Percentiles rank a stretch among this genome's conserved stretches.
These are phyloP conservation scores for Camellia oleifera DNA, from an alignment of 179 eudicot genomes.

Conservation along the genomic window DNA sequence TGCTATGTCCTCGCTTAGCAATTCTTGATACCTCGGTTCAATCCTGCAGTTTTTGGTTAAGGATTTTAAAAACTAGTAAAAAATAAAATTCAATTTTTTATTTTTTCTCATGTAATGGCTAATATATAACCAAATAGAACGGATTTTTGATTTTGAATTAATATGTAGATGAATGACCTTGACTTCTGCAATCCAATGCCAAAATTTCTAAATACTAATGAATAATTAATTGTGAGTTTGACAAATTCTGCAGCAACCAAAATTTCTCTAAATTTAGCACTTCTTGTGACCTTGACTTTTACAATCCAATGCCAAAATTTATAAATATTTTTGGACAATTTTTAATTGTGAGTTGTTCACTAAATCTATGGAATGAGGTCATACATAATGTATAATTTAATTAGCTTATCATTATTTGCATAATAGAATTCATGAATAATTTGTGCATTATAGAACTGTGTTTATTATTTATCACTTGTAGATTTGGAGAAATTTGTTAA, in stretches of 20 bases:
- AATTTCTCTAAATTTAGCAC: too few relatives aligned
- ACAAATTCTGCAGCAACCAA: neutral
- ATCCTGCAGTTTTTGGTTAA: constrained; percentile 53
- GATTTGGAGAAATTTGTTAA: neutral
- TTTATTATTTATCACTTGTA: neutral
- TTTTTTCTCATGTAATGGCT: neutral
- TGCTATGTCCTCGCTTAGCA: constrained; percentile 53
- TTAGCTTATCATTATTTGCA: neutral
- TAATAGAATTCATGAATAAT: neutral
- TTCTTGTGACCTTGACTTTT: too few relatives aligned
- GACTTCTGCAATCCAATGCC: neutral
- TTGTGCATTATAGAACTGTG: neutral
- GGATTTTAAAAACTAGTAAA: neutral
- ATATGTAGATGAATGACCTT: too few relatives aligned
- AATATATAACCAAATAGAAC: too few relatives aligned
- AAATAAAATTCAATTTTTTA: neutral
- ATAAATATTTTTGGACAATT: too few relatives aligned
- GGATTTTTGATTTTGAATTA: too few relatives aligned
- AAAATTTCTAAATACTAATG: too few relatives aligned
- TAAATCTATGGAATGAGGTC: neutral
- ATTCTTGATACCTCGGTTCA: constrained; percentile 85
- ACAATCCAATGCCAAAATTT: too few relatives aligned
- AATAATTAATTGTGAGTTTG: neutral
- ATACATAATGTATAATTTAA: too few relatives aligned
- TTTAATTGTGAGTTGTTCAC: neutral